phyloP scores from a whole-genome alignment of 1,284 basidiomycete species.

The Ustilago tritici region DNA sequence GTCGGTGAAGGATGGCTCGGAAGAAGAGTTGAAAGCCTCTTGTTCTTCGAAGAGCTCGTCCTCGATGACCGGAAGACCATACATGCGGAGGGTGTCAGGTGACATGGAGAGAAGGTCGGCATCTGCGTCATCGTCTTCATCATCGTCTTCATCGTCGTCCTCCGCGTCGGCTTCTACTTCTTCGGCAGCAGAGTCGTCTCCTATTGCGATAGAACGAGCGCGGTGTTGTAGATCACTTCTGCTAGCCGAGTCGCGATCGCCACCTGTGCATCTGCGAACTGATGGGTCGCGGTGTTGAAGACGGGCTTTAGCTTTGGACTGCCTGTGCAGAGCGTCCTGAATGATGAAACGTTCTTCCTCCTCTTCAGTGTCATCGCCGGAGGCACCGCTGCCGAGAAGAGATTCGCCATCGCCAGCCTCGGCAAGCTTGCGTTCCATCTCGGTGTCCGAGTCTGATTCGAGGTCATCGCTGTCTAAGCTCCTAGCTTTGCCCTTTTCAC shows the following conservation, averaged over 20 bases:
- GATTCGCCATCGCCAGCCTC: conserved; percentile 67
- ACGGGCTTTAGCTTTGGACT: conserved; percentile 41
- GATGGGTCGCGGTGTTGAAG: conserved; percentile 40
- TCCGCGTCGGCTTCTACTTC: conserved; percentile 41
- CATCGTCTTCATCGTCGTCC: conserved; percentile 35
- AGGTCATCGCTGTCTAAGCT: conserved; percentile 45
- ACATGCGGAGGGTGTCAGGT: conserved; percentile 57
- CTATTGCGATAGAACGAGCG: conserved; percentile 38
- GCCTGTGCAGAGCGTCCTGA: conserved; percentile 54
- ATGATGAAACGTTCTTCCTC: conserved; percentile 67
- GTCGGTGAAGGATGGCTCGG: conserved; percentile 68
- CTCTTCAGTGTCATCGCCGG: conserved; percentile 60
- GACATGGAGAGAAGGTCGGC: conserved; percentile 56
- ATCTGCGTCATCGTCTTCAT: conserved; percentile 38
- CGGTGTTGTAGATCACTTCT: conserved; percentile 43
- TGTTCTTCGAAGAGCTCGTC: conserved; percentile 67
- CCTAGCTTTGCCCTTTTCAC: conserved; percentile 48
- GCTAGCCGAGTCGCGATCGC: conserved; percentile 41
- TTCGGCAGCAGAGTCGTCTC: conserved; percentile 14
- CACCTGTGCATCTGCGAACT: conserved; percentile 31
- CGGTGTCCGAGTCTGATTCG: conserved; percentile 57
- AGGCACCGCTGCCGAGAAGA: conserved; percentile 65
- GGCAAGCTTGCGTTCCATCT: conserved; percentile 66
- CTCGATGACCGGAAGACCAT: conserved; percentile 53
- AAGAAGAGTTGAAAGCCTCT: conserved; percentile 65